Evolutionary conservation across 176 grass and related monocot species (phyloP), one percentile per base, ranked within the genome.

Genomic region (Avena insularis): DNA sequence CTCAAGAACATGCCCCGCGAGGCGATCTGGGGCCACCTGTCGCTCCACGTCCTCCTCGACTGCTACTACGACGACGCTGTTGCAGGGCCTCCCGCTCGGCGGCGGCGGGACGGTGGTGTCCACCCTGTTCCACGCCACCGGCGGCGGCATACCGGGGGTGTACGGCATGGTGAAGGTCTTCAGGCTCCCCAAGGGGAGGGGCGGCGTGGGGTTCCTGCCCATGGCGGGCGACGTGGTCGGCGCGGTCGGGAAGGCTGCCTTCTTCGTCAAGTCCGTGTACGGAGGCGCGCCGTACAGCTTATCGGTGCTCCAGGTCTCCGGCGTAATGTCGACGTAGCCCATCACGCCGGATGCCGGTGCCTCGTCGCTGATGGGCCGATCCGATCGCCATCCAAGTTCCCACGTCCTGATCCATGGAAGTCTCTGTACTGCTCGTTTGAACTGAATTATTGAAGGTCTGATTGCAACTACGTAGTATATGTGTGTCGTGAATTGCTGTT

Each of bases 31-130:
- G 82, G 90, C 61, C 80, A 89, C 49, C 87, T 94, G 69, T 84
- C 90, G 2, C 74, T 97, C 46, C 94, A 97, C 82, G 79, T 92
- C 59, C 75, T 93, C 55, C 85, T 90, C 12, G 92, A 94, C 84
- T 65, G 25, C 62, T 96, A 90, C 87, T 94, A 84, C 77, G 92
- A 91, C 70, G 85, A 45, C 21, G 71, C 72, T 25, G 80, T 88
- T 97, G 68, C 87, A 55, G 36, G 50, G 79, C 27, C 87, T 97
- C 76, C 66, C 82, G 1, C 20, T 13, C 11, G 83, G 88, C 70
- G 78, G 71, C 36, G 56, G 63, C 40, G 29, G 29, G 29, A 84
- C 76, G 8, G 60, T 82, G 4, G 66, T 75, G 5, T 88, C 94
- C 83, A 87, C 90, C 10, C 51, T 87, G 33, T 94, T 84, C 82